Conservation (phyloP, 2,329 filamentous ascomycete species). For the Aaosphaeria pasadenensis region DNA sequence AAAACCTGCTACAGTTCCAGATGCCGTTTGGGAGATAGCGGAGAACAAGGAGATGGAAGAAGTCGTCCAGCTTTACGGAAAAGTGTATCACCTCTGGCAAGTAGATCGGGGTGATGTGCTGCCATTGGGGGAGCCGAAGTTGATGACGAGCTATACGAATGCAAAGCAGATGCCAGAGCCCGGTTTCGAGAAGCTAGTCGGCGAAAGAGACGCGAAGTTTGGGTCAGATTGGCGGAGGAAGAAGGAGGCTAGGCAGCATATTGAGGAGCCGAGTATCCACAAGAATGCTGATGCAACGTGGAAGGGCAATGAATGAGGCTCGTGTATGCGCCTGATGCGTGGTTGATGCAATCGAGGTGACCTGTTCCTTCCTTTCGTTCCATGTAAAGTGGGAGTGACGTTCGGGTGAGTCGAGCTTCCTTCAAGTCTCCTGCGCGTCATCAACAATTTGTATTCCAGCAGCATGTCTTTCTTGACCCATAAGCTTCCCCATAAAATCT, state of each 20-base stretch:
- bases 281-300: constrained; percentile 49
- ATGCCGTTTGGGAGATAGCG: constrained; percentile 67
- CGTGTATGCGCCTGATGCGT: too few species aligned
- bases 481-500: constrained; percentile 35
- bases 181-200: constrained; percentile 42
- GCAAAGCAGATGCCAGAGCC: constrained; percentile 45
- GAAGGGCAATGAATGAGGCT: constrained; percentile 23
- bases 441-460: constrained; percentile 30
- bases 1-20: constrained; percentile 53
- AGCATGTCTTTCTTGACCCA: constrained; percentile 26
- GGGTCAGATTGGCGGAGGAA: constrained; percentile 52
- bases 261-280: constrained; percentile 49
- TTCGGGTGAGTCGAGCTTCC: not conserved
- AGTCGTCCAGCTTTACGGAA: constrained; percentile 73
- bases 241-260: constrained; percentile 51
- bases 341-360: too few species aligned
- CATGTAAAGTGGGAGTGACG: too few species aligned
- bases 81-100: constrained; percentile 86
- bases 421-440: constrained; percentile 14
- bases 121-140: constrained; percentile 58
- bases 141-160: constrained; percentile 62
- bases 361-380: too few species aligned
- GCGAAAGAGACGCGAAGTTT: constrained; percentile 54
- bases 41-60: constrained; percentile 81
- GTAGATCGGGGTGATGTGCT: constrained; percentile 68